Percentiles rank a stretch among this genome's conserved stretches.
Evolutionary conservation across 306 rosid species (phyloP).

Genomic region (Rubus idaeus): DNA sequence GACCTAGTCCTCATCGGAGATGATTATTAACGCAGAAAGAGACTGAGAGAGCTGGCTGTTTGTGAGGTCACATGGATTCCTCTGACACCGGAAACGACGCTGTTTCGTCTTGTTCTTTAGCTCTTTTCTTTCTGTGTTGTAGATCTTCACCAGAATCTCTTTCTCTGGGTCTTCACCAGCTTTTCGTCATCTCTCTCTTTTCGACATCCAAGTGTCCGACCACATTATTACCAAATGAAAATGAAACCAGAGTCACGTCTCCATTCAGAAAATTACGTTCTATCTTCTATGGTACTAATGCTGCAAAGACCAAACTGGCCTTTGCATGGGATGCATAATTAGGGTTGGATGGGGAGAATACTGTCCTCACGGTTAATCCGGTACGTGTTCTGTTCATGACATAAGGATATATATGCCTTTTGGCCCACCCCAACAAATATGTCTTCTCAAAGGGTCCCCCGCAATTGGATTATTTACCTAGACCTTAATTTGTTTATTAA

Average conservation of each 20-base stretch:
- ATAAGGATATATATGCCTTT: constrained; percentile 18
- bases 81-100: constrained; percentile 51
- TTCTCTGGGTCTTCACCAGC: constrained; percentile 32
- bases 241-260: constrained; percentile 41
- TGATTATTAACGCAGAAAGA: constrained; percentile 25
- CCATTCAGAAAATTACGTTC: not conserved
- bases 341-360: not conserved
- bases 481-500: not conserved
- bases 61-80: constrained; percentile 83
- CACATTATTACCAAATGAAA: constrained; percentile 62
- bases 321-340: not conserved
- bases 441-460: constrained; percentile 27
- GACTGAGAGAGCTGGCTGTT: constrained; percentile 43
- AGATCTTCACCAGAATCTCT: constrained; percentile 62
- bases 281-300: not conserved
- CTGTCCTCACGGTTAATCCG: not conserved
- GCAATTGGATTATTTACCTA: not conserved
- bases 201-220: constrained; percentile 51
- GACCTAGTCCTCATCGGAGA: constrained; percentile 36
- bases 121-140: constrained; percentile 15
- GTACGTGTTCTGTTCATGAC: constrained; percentile 7
- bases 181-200: constrained; percentile 57
- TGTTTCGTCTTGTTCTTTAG: constrained; percentile 20
- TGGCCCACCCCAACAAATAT: not conserved
- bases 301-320: constrained; percentile 16